A percentile compares a stretch with the other conserved stretches of the same genome.
phyloP scores from a whole-genome alignment of 108 stramenopile genomes.

The Aurantiochytrium sp. region DNA sequence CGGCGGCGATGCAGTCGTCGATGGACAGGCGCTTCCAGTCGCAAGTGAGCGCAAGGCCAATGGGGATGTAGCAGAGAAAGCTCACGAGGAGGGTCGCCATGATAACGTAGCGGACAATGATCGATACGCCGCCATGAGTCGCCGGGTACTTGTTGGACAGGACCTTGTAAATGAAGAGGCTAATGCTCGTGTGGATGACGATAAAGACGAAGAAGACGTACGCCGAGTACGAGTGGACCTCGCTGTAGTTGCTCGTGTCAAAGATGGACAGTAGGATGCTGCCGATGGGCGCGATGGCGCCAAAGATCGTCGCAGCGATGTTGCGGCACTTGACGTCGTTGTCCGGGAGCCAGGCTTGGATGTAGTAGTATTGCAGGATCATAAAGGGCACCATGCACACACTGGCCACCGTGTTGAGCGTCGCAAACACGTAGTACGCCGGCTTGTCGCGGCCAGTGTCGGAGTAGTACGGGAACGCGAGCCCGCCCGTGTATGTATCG shows the following conservation, averaged over 20 bases:
- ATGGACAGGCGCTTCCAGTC: background rate
- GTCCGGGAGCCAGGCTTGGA: background rate
- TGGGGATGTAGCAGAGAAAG: background rate
- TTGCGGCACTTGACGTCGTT: background rate
- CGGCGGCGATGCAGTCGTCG: background rate
- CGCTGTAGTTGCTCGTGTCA: background rate
- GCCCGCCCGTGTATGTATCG: background rate
- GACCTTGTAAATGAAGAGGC: background rate
- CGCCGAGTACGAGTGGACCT: background rate
- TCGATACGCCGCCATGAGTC: too few relatives aligned
- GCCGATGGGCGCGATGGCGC: background rate
- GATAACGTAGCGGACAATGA: background rate
- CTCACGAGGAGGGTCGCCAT: background rate
- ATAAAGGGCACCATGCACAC: background rate
- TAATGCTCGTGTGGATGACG: background rate
- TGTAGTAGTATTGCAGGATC: background rate
- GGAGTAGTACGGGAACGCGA: background rate
- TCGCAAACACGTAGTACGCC: constrained; percentile 7
- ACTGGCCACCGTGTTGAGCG: background rate
- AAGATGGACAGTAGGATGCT: background rate
- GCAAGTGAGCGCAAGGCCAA: background rate
- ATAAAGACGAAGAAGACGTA: constrained; percentile 6
- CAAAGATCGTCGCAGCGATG: background rate
- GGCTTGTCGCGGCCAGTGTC: constrained; percentile 20
- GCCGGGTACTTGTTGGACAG: background rate